Evolutionary conservation across 2,329 filamentous ascomycete species (phyloP), one percentile per base, ranked within the genome.

Genomic region (Bipolaris sorokiniana): DNA sequence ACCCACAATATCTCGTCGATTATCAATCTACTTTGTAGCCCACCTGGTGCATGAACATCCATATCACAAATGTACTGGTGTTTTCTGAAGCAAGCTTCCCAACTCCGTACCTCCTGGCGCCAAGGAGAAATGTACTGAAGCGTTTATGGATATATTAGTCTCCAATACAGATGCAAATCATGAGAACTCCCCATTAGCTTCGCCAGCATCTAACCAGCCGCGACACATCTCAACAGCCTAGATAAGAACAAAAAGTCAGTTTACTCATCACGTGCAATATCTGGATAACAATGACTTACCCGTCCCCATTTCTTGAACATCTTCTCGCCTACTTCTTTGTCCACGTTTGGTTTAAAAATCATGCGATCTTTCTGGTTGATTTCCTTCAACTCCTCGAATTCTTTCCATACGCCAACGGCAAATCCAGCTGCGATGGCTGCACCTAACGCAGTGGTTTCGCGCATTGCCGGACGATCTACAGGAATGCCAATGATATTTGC

Each of bases 381-480:
- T 58, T 87, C 81, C 66, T 86, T 86, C 31, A 96, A 79, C 67
- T 94, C 90, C 26, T 87, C 84, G 55, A 95, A 86, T 69, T 86
- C 84, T 61, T 86, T 84, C 91, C 92, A 96, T 33, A 94, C 86
- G 42, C 85, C 88, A 11, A 90, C 86, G 7, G 92, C 91, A 58
- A 96, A 87, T n/a, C 90, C 92, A 7, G 92, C 92, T 15, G 92
- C 91, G 67, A 96, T 94, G 46, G 92, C 92, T 13, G 92, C 92
- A 23, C 92, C 92, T 2, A 97, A 84, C 0, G 92, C 90, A 1
- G 92, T 97, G 3, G 92, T 96, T 80, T 97, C 92, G 55, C 90
- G 88, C 92, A 97, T 96, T 54, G 86, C 84, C 0, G 92, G 92
- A 22, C 92, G 87, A 74, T 93, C 87, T 58, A 97, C 90, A 26